Evolutionary conservation across 2,329 filamentous ascomycete species (phyloP).

Genomic region (Calonectria leucothoes): DNA sequence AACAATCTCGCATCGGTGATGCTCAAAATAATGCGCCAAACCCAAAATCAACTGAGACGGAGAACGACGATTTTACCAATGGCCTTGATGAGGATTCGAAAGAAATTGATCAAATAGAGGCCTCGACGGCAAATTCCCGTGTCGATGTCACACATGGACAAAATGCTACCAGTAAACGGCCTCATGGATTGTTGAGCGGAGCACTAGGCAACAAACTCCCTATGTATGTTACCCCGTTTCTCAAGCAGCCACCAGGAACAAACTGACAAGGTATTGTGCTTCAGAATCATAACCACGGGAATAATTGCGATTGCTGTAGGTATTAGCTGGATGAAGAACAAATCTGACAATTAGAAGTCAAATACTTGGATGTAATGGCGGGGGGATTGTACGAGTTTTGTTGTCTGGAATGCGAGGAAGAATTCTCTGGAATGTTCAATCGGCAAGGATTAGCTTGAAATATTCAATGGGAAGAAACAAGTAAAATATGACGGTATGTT

Average conservation of each 20-base stretch:
- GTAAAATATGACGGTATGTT: not conserved
- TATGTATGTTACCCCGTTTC: slow-evolving; percentile 26
- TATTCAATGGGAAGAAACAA: too few species aligned
- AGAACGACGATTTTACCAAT: not conserved
- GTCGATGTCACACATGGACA: not conserved
- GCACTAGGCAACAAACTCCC: slow-evolving; percentile 22
- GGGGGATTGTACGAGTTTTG: not conserved
- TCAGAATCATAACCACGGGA: slow-evolving; percentile 40
- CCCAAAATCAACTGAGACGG: not conserved
- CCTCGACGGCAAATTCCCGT: not conserved
- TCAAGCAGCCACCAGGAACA: not conserved
- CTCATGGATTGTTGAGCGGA: not conserved
- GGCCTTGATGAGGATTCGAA: too few species aligned
- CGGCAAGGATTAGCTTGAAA: not conserved
- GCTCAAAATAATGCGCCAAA: not conserved
- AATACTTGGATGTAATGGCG: slow-evolving; percentile 19
- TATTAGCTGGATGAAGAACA: slow-evolving; percentile 41
- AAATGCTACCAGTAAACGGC: not conserved
- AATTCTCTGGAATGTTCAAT: not conserved
- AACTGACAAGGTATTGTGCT: slow-evolving; percentile 16
- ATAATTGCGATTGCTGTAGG: slow-evolving; percentile 39
- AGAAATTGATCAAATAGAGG: too few species aligned
- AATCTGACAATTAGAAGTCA: slow-evolving; percentile 26
- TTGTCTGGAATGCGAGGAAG: not conserved
- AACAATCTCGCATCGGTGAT: too few species aligned